These are phyloP conservation scores for Brettanomyces custersianus DNA, from an alignment of 805 yeast species.

Conservation along the genomic window DNA sequence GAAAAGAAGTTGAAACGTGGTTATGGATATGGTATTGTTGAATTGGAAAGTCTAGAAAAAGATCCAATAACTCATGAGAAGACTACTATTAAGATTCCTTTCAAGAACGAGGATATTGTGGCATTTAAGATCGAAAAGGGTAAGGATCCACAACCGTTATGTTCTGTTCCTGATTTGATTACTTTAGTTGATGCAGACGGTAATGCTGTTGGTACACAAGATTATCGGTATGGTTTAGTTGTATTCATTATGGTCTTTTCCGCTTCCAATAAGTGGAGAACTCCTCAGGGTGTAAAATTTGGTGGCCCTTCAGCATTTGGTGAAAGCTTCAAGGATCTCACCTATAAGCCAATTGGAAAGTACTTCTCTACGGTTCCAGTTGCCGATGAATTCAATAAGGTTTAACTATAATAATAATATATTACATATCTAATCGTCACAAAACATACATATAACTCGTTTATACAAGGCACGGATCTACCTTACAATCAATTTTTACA, in stretches of 20 bases:
- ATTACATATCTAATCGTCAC: too few species aligned
- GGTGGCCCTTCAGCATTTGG: slow-evolving; percentile 35
- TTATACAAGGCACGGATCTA: neutral
- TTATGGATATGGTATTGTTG: slow-evolving; percentile 37
- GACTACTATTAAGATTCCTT: slow-evolving; percentile 37
- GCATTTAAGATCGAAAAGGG: too few species aligned
- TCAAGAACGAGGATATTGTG: slow-evolving; percentile 34
- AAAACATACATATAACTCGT: too few species aligned
- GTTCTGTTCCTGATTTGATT: slow-evolving; percentile 39
- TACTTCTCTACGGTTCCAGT: slow-evolving; percentile 12
- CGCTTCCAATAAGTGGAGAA: slow-evolving; percentile 27
- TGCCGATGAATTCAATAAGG: too few species aligned
- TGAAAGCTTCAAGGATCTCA: slow-evolving; percentile 25
- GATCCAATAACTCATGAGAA: slow-evolving; percentile 12
- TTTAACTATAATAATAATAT: neutral
- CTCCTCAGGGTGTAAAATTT: slow-evolving; percentile 26
- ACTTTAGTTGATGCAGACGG: slow-evolving; percentile 35
- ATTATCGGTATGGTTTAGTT: slow-evolving; percentile 34
- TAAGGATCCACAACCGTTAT: slow-evolving; percentile 22
- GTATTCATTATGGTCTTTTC: slow-evolving; percentile 35
- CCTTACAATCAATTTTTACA: neutral
- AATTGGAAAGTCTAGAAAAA: slow-evolving; percentile 14
- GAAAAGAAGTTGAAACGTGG: slow-evolving; percentile 33
- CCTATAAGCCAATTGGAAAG: slow-evolving; percentile 29
- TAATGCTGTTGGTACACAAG: slow-evolving; percentile 40